These are phyloP conservation scores for Sporisorium scitamineum DNA, from an alignment of 1,284 basidiomycete species.

Conservation along the genomic window DNA sequence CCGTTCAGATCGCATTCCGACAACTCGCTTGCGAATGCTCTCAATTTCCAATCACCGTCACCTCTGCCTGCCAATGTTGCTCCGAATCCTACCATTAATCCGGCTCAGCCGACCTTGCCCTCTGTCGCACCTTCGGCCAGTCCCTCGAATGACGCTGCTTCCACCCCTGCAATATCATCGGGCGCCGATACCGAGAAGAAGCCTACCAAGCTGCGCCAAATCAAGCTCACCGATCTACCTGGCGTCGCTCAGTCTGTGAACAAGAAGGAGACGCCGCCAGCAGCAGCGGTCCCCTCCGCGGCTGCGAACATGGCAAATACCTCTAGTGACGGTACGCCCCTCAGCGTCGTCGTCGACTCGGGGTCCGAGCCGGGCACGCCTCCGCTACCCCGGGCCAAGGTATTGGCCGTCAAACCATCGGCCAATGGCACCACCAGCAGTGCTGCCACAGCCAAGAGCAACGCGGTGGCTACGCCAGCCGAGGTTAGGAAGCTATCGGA, in stretches of 20 bases:
- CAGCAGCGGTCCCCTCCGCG: conserved; percentile 1
- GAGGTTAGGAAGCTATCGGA: conserved; percentile 11
- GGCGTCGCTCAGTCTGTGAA: conserved; percentile 18
- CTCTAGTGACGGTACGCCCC: not conserved
- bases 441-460: not conserved
- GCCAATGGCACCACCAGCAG: not conserved
- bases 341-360: not conserved
- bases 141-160: not conserved
- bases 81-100: not conserved
- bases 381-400: conserved; percentile 31
- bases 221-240: conserved; percentile 22
- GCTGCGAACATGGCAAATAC: not conserved
- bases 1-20: conserved; percentile 5
- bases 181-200: conserved; percentile 5
- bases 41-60: conserved; percentile 14
- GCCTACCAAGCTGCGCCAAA: conserved; percentile 22
- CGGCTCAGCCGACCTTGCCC: not conserved
- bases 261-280: not conserved
- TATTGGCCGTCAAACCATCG: conserved; percentile 20
- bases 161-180: not conserved
- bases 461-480: not conserved
- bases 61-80: not conserved
- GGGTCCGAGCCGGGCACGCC: conserved; percentile 34
- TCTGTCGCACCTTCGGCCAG: not conserved
- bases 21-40: conserved; percentile 28